phyloP scores from a whole-genome alignment of 352 stramenopile genomes.

The Globisporangium carolinianum region DNA sequence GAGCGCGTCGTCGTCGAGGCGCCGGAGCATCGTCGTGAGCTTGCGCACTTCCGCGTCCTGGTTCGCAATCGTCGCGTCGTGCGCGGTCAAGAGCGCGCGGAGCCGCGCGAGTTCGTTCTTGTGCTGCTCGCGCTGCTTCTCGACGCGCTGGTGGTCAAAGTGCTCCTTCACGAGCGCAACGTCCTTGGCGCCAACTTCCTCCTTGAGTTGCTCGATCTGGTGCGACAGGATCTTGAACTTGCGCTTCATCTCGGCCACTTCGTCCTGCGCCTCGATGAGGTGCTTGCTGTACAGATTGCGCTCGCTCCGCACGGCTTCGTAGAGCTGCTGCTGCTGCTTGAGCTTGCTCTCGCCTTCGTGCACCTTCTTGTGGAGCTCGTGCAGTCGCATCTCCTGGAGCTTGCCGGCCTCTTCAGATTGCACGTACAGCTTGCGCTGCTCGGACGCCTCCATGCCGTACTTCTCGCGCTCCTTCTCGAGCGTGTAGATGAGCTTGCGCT shows the following conservation, averaged over 20 bases:
- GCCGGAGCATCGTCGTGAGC: conserved; percentile 87
- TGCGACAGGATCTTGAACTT: conserved; percentile 97
- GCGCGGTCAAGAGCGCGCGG: conserved; percentile 78
- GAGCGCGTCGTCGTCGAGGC: conserved; percentile 92
- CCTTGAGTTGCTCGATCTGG: conserved; percentile 95
- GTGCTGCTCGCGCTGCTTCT: conserved; percentile 93
- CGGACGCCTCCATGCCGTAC: conserved; percentile 81
- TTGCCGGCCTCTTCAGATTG: conserved; percentile 79
- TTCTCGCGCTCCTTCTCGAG: conserved; percentile 92
- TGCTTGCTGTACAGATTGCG: conserved; percentile 95
- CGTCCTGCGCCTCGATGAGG: conserved; percentile 93
- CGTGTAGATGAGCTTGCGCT: conserved; percentile 88
- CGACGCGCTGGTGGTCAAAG: conserved; percentile 93
- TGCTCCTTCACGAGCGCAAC: conserved; percentile 94
- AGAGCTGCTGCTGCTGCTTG: conserved; percentile 96
- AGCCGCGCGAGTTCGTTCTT: conserved; percentile 91
- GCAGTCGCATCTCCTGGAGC: conserved; percentile 73
- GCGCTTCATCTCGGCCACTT: conserved; percentile 94
- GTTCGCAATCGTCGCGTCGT: conserved; percentile 92
- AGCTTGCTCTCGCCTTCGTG: conserved; percentile 90
- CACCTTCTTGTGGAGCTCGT: conserved; percentile 85
- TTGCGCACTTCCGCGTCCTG: conserved; percentile 93
- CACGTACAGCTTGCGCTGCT: conserved; percentile 82
- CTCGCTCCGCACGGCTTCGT: conserved; percentile 92
- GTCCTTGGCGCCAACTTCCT: conserved; percentile 94